phyloP scores from a whole-genome alignment of 208 protist species.

The Crithidia sp. region DNA sequence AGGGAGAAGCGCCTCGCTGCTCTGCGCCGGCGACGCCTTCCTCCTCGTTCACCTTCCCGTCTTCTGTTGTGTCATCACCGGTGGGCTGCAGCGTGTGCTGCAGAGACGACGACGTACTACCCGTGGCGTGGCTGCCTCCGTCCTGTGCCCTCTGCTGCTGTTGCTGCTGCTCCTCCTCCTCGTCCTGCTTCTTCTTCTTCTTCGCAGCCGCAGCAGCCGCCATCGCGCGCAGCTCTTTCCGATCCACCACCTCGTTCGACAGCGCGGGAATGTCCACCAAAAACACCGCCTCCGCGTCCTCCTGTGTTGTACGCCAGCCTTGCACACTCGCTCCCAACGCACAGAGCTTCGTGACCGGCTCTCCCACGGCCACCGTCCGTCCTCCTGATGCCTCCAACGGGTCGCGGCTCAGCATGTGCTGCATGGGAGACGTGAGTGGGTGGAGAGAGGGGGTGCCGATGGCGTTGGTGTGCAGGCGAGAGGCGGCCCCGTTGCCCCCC shows the following conservation, averaged over 20 bases:
- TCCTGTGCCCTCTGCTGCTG: conserved; percentile 1
- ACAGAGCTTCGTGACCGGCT: conserved; percentile 48
- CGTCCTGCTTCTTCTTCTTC: not conserved
- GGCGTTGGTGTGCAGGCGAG: not conserved
- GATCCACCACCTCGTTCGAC: conserved; percentile 26
- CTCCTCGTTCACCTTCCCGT: too few species aligned
- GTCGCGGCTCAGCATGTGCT: conserved; percentile 30
- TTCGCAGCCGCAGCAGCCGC: conserved; percentile 6
- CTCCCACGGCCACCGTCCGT: conserved; percentile 43
- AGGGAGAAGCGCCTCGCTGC: too few species aligned
- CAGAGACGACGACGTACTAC: too few species aligned
- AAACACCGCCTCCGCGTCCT: conserved; percentile 80
- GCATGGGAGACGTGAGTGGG: conserved; percentile 23
- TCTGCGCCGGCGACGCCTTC: too few species aligned
- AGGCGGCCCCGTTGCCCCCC: not conserved
- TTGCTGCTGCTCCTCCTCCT: not conserved
- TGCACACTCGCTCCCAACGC: conserved; percentile 72
- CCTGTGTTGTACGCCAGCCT: conserved; percentile 81
- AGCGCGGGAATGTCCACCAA: conserved; percentile 61
- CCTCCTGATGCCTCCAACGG: conserved; percentile 8
- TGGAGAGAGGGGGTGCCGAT: conserved; percentile 5
- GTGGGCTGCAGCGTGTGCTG: too few species aligned
- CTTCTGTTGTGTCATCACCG: too few species aligned
- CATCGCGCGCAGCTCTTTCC: conserved; percentile 7
- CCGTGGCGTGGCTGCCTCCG: too few species aligned